These are phyloP conservation scores for Herpomyces periplanetae DNA, from an alignment of 2,329 filamentous ascomycete species.

Conservation along the genomic window DNA sequence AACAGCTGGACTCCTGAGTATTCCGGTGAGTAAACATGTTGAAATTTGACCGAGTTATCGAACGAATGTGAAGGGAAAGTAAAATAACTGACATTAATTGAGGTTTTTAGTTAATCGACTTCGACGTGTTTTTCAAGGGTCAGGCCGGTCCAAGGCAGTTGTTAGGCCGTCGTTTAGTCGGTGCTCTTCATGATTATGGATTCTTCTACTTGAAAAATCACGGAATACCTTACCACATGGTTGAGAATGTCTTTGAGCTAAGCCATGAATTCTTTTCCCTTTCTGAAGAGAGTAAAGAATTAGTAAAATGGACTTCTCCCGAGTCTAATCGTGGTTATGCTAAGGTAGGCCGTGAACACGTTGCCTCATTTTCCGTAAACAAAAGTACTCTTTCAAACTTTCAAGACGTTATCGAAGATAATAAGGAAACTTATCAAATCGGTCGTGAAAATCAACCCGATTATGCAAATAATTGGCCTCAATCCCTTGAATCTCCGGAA, in stretches of 20 bases:
- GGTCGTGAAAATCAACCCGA: constrained; percentile 14
- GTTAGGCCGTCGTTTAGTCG: too few relatives aligned
- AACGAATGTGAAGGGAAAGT: too few relatives aligned
- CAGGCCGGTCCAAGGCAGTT: too few relatives aligned
- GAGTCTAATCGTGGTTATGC: constrained; percentile 35
- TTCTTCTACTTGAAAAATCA: constrained; percentile 66
- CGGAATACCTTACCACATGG: constrained; percentile 18
- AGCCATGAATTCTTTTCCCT: constrained; percentile 24
- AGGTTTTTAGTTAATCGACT: too few relatives aligned
- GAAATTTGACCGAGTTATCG: too few relatives aligned
- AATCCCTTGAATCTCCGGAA: constrained; percentile 9
- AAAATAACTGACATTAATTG: too few relatives aligned
- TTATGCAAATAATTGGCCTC: constrained; percentile 40
- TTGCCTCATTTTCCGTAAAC: too few relatives aligned
- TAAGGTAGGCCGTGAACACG: constrained; percentile 28
- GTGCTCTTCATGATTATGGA: constrained; percentile 46
- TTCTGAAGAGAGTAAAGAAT: constrained; percentile 19
- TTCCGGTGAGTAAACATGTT: too few relatives aligned
- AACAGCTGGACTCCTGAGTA: too few relatives aligned
- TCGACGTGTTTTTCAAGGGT: too few relatives aligned
- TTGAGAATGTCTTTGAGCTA: constrained; percentile 22
- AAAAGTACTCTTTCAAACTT: too few relatives aligned
- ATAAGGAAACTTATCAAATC: constrained; percentile 18
- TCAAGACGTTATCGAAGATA: constrained; percentile 13
- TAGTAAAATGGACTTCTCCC: constrained; percentile 26